Base-by-base conservation (phyloP, 73 alveolate genomes). In the Breviolum minutum region DNA sequence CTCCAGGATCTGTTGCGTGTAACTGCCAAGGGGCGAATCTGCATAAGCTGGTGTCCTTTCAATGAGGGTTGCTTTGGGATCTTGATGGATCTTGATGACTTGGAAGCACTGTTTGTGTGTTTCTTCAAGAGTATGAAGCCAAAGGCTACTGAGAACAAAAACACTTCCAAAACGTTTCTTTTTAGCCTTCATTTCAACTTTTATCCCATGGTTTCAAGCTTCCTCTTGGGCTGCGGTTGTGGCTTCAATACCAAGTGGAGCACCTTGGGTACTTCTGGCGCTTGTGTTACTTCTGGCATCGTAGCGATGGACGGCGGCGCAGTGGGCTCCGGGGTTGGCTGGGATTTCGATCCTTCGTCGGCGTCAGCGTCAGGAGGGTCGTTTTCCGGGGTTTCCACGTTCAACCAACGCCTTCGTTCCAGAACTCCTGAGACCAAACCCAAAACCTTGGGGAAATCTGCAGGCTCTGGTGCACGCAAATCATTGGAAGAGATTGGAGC, bases 381-480 rank as follows among this genome's bases (percentile, higher is more conserved):
- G 16, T 20, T 77, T 63, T 77, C 86, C 69, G 32, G n/a, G 29
- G 7, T 61, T 84, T 24, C 77, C n/a, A 12, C 27, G 61, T 63
- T 63, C 11, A 63, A 20, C 96, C 96, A 89, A 12, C 96, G 96
- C 22, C 62, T 84, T 61, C 96, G 96, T 66, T 89, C 96, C 48
- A 89, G 74, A 48, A 89, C 96, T 40, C 96, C 19, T 70, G 86
- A 84, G 48, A 89, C 96, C 19, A 68, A 89, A 2, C 87, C 96
- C 86, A 89, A 54, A 32, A 89, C 17, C 16, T 27, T 14, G 8
- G 22, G 96, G 69, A 89, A 89, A 8, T 89, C 86, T 6, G 30
- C 60, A 12, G 96, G 96, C 62, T 89, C 86, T 22, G 96, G 96
- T 40, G 62, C 68, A 61, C 73, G 54, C 54, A 40, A 40, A 40